Evolutionary conservation across 306 rosid genomes (phyloP), one percentile per base, ranked within the genome.

Genomic region (Vicia sativa): DNA sequence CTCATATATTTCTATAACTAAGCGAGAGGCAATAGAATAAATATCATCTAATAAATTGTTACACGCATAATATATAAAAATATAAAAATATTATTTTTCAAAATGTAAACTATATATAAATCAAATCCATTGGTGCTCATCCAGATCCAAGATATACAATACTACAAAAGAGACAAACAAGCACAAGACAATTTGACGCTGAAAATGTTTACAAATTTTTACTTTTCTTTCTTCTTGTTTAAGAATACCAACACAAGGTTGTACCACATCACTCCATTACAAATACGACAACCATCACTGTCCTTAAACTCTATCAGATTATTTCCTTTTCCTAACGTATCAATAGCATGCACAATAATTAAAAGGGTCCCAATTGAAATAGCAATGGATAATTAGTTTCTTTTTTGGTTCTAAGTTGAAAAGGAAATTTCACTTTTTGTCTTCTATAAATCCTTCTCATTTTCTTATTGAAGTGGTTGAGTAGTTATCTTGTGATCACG

Each of bases 381-480:
- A 37, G 49, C 21, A 67, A 34, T 23, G 54, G 62, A 67, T 29
- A 62, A 14, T 23, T 50, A 10, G 19, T 10, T 68, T 58, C 46
- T 43, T 65, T 64, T 68, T 68, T 79, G 18, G 41, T 21, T 44
- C 35, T 62, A 68, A 60, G 37, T 46, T 68, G n/a, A 54, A 69
- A 74, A 79, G 80, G 74, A 53, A 63, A 69, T 65, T 39, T 16
- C 70, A 49, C 48, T 65, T 70, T 79, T 74, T 31, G 50, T 64
- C 71, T 34, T 59, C 75, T 12, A 48, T 3, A 62, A 42, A 34
- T 74, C 23, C 7, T 2, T 68, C 43, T 73, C 73, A 4, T 18
- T 34, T 52, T 34, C 10, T 12, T 54, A 39, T 39, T 38, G 21
- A 11, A 74, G 38, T 53, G 19, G 49, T 64, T 74, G 19, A 41